phyloP scores from a whole-genome alignment of 2,329 filamentous ascomycete species.

The Amauroascus niger region DNA sequence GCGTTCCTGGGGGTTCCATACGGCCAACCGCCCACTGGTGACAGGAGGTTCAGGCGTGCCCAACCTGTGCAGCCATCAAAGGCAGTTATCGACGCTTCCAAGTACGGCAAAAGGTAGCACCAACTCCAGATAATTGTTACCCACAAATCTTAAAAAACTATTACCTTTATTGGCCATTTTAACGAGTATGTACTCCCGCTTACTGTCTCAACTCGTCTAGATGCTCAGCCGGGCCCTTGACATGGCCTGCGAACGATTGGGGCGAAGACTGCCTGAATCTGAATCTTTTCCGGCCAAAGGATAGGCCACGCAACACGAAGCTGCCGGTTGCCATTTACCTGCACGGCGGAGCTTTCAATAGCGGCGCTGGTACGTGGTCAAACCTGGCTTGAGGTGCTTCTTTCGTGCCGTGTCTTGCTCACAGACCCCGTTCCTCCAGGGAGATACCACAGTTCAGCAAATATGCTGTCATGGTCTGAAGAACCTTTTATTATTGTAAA shows the following conservation, averaged over 20 bases:
- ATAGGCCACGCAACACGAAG: constrained; percentile 17
- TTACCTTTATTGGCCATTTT: not conserved
- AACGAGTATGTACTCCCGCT: not conserved
- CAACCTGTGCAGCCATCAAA: constrained; percentile 22
- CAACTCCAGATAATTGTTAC: not conserved
- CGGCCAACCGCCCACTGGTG: constrained; percentile 39
- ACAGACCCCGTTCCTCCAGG: constrained; percentile 5
- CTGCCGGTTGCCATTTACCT: constrained; percentile 36
- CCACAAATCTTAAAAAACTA: too few species aligned
- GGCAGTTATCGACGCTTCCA: constrained; percentile 29
- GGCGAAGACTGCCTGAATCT: constrained; percentile 38
- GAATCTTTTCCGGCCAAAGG: constrained; percentile 33
- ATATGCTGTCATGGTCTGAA: constrained; percentile 49
- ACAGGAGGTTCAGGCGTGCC: constrained; percentile 39
- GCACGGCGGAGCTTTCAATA: constrained; percentile 35
- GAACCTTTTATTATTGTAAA: constrained; percentile 38
- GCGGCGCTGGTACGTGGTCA: constrained; percentile 22
- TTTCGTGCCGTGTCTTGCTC: too few species aligned
- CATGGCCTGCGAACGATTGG: constrained; percentile 29
- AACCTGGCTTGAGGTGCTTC: too few species aligned
- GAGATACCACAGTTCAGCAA: constrained; percentile 49
- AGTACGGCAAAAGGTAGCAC: constrained; percentile 24
- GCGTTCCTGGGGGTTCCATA: constrained; percentile 45
- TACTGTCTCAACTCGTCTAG: constrained; percentile 9
- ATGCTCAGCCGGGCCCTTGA: constrained; percentile 12